Base-by-base conservation (phyloP, 176 grass and related monocot genomes). In the Triticum timopheevii region DNA sequence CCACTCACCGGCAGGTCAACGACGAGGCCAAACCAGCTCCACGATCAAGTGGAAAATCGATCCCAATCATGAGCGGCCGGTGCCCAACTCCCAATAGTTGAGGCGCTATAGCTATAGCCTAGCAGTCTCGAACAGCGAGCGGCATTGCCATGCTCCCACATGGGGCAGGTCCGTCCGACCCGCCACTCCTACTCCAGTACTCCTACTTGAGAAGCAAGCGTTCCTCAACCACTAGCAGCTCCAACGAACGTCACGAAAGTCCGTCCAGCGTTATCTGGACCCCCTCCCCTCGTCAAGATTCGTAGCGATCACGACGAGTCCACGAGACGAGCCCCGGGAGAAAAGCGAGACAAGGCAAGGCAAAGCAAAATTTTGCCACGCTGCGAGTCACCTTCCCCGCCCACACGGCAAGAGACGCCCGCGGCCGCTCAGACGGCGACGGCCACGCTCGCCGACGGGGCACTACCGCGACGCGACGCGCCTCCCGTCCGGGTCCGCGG, bases 211-310 rank as follows among this genome's bases (percentile, higher is more conserved):
- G 39, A 68, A 80, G 76, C 76, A 64, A 69, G 75, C 25, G 25
- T 56, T 56, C 24, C 61, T 49, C 42, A 33, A 17, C 36, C 49
- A 15, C 83, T 71, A 68, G 47, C 22, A 35, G 42, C 28, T 17
- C 66, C 24, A 56, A 35, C 35, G 27, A 58, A 36, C 34, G 16
- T 17, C 47, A 17, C 4, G 6, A 65, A 52, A 83, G 36, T 71
- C 87, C 85, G 38, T 1, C 22, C 39, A 45, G 70, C 49, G 79
- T 61, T 77, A 82, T 68, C 86, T 69, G 36, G 81, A 64, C 52
- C 50, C 50, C 16, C 50, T 54, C 5, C 50, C 50, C 16, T 19
- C 50, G 50, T 74, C 25, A 20, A 71, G 83, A 86, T 90, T 86
- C 88, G 34, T 39, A 34, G 5, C 62, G 38, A 71, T 88, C 82